Conservation (phyloP, 2,329 filamentous ascomycete genomes). For the Calonectria pteridis region DNA sequence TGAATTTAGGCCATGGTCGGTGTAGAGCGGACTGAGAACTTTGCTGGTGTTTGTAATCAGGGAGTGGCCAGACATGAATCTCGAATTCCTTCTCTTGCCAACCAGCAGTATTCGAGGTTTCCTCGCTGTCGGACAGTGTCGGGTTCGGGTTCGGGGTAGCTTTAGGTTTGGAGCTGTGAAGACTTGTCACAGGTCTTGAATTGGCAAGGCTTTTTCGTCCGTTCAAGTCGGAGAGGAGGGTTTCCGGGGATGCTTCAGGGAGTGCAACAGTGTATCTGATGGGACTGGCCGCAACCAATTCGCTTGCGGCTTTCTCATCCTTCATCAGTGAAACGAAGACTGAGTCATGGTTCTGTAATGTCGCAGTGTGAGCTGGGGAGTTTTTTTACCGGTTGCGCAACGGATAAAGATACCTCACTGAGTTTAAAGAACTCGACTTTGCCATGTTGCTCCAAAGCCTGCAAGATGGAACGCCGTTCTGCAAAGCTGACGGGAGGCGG, state of each 20-base stretch:
- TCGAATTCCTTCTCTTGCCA: slow-evolving; percentile 52
- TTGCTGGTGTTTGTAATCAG: slow-evolving; percentile 55
- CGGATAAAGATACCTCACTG: slow-evolving; percentile 30
- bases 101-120: neutral
- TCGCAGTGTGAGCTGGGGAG: neutral
- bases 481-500: slow-evolving; percentile 64
- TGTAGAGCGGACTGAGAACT: slow-evolving; percentile 54
- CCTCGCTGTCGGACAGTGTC: neutral
- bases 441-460: slow-evolving; percentile 63
- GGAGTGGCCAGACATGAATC: slow-evolving; percentile 55
- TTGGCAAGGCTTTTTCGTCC: slow-evolving; percentile 32
- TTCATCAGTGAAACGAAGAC: slow-evolving; percentile 65
- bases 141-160: neutral
- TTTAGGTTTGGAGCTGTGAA: slow-evolving; percentile 8
- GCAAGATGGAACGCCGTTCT: slow-evolving; percentile 68
- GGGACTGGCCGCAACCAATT: slow-evolving; percentile 60
- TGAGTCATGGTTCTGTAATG: slow-evolving; percentile 57
- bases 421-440: slow-evolving; percentile 65
- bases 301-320: slow-evolving; percentile 52
- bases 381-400: neutral
- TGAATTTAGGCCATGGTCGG: slow-evolving; percentile 56
- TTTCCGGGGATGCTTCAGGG: slow-evolving; percentile 42
- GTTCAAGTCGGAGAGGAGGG: slow-evolving; percentile 50
- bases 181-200: slow-evolving; percentile 4
- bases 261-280: slow-evolving; percentile 58